These are phyloP conservation scores for Neostapfia colusana DNA, from an alignment of 176 grass and related monocot genomes.

Conservation along the genomic window DNA sequence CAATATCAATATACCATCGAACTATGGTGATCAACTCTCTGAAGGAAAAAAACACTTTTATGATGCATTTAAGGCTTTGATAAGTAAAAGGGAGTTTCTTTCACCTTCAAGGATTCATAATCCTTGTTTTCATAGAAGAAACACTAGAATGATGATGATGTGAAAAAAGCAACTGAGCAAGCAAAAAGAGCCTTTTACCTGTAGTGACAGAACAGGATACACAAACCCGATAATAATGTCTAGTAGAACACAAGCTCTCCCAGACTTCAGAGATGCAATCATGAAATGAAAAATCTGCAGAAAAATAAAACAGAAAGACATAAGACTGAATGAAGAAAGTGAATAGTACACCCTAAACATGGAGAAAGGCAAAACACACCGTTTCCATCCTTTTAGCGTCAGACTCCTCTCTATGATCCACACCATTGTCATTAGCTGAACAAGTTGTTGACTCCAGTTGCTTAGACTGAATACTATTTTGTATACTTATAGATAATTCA, in stretches of 20 bases:
- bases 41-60: conserved; percentile 8
- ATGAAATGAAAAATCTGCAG: conserved; percentile 95
- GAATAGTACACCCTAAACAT: conserved; percentile 4
- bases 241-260: conserved; percentile 82
- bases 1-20: neutral
- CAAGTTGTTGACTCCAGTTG: conserved; percentile 47
- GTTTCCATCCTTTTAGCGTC: conserved; percentile 85
- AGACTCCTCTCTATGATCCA: conserved; percentile 48
- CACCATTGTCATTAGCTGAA: conserved; percentile 48
- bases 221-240: conserved; percentile 71
- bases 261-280: conserved; percentile 82
- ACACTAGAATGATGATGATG: neutral
- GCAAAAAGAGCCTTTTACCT: conserved; percentile 42
- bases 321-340: conserved; percentile 30
- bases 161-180: neutral
- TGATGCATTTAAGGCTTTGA: neutral
- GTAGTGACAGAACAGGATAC: conserved; percentile 83
- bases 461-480: conserved; percentile 65
- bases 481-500: conserved; percentile 76
- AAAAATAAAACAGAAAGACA: conserved; percentile 29
- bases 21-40: neutral
- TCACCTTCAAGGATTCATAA: neutral
- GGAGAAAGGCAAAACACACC: conserved; percentile 47
- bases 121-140: neutral
- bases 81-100: neutral